Base-by-base conservation (phyloP, 495 filamentous ascomycete genomes). In the Venustampulla echinocandica region DNA sequence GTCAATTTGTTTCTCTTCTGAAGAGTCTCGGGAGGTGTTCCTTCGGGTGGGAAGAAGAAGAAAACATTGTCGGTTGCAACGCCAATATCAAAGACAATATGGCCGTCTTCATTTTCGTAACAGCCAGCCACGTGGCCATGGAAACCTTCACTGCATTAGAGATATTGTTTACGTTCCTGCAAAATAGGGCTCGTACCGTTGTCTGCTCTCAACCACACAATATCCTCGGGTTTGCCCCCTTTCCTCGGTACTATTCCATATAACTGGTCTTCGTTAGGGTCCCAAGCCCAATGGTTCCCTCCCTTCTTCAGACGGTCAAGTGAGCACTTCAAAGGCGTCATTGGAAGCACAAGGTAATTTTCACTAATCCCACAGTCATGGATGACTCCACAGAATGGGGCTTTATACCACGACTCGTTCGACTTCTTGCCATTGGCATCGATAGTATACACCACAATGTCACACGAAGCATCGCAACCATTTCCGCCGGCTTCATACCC, bases 261-360 rank as follows among this genome's bases (percentile, higher is more conserved):
- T 51, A 69, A 70, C 51, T 71, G 66, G 36, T 73, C 71, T 43
- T 69, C 69, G 1, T 71, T 61, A 0, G 70, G 66, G 21, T 73
- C 70, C 73, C 73, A 79, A 1, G 70, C 66, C 58, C 70, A 79
- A 47, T 79, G 73, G 37, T 77, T 70, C 0, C 70, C 70, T 5
- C 74, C 74, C 11, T 61, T 59, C 62, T 72, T 75, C 57, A 77
- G 60, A 13, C 73, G 57, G 36, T 73, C 73, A n/a, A 72, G 48
- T 14, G 68, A 63, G 55, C 64, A 67, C 46, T 70, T 66, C 23
- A 74, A 59, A n/a, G 73, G 74, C 11, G 69, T 75, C 19, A 77
- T 30, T 7, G 73, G 67, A 27, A 79, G 60, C 14, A 76, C 61
- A 9, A 77, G 50, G 52, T 66, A 77, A 32, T 77, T 76, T 58